phyloP scores from a whole-genome alignment of 2,329 filamentous ascomycete species.

The Raffaelea albimanens region DNA sequence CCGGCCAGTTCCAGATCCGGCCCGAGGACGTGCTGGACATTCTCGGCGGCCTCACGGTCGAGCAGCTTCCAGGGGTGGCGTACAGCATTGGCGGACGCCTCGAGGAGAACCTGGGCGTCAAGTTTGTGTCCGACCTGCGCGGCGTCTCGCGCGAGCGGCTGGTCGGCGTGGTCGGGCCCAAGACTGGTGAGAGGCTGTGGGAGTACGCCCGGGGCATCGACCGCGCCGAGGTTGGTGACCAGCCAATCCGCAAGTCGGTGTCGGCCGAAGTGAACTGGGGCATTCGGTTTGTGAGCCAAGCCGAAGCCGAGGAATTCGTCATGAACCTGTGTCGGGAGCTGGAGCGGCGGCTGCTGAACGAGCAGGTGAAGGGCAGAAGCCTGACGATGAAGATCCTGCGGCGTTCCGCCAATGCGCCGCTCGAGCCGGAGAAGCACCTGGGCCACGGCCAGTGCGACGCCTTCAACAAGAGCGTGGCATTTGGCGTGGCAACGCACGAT shows the following conservation, averaged over 20 bases:
- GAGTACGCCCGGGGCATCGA: constrained; percentile 89
- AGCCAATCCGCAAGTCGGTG: constrained; percentile 81
- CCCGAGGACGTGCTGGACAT: constrained; percentile 70
- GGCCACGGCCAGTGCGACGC: constrained; percentile 93
- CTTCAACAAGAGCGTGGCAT: constrained; percentile 76
- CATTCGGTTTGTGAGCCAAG: constrained; percentile 83
- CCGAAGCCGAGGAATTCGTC: constrained; percentile 91
- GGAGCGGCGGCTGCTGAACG: constrained; percentile 68
- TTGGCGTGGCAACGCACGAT: constrained; percentile 78
- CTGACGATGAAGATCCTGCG: constrained; percentile 94
- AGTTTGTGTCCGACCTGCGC: constrained; percentile 73
- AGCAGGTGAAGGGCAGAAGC: constrained; percentile 78
- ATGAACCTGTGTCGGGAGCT: constrained; percentile 77
- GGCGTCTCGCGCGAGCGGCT: constrained; percentile 68
- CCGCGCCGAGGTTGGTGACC: constrained; percentile 72
- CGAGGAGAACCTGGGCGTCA: constrained; percentile 69
- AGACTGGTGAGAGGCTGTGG: constrained; percentile 84
- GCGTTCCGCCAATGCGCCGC: constrained; percentile 71
- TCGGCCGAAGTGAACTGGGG: constrained; percentile 98
- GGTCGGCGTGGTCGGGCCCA: constrained; percentile 67
- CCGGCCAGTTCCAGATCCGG: constrained; percentile 81
- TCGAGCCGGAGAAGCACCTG: constrained; percentile 87
- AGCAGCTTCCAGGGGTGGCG: constrained; percentile 84
- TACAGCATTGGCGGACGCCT: constrained; percentile 81
- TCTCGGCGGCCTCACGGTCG: constrained; percentile 67